Evolutionary conservation across 1,284 basidiomycete genomes (phyloP).

Genomic region (Ceraceosorus guamensis): DNA sequence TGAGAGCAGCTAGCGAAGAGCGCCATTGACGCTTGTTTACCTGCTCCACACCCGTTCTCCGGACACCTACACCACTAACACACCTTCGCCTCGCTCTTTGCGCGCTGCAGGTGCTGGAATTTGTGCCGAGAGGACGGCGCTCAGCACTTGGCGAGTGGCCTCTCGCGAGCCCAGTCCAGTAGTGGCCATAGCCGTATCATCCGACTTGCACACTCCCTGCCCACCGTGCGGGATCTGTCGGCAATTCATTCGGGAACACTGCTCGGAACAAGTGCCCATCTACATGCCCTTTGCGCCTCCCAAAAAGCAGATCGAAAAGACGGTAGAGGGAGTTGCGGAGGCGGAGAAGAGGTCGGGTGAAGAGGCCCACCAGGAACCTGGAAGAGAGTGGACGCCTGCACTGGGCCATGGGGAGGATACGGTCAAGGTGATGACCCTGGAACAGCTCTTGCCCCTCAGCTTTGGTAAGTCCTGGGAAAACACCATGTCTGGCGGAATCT

Average conservation of each 20-base stretch:
- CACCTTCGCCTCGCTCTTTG: too few relatives aligned
- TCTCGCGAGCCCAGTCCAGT: background rate
- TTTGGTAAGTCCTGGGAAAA: conserved; percentile 82
- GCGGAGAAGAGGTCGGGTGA: conserved; percentile 6
- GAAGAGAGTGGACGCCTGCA: too few relatives aligned
- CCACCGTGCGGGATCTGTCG: conserved; percentile 74
- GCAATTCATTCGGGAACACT: conserved; percentile 85
- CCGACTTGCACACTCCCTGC: conserved; percentile 31
- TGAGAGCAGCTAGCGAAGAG: conserved; percentile 43
- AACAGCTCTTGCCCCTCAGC: conserved; percentile 70
- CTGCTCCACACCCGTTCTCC: too few relatives aligned
- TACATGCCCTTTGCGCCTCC: conserved; percentile 69
- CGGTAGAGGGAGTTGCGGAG: conserved; percentile 1
- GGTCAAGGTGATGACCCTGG: conserved; percentile 58
- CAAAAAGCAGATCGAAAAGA: conserved; percentile 21
- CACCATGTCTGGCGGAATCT: conserved; percentile 66
- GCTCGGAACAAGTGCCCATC: conserved; percentile 62
- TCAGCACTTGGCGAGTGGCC: conserved; percentile 14
- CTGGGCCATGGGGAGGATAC: conserved; percentile 13
- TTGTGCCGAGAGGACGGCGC: conserved; percentile 44
- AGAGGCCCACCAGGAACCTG: too few relatives aligned
- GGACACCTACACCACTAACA: too few relatives aligned
- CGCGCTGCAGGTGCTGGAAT: conserved; percentile 25
- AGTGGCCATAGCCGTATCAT: conserved; percentile 1
- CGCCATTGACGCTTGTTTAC: too few relatives aligned